These are phyloP conservation scores for Syncephalastrum sp. DNA, from an alignment of 371 early-diverging fungal genomes.

Conservation along the genomic window DNA sequence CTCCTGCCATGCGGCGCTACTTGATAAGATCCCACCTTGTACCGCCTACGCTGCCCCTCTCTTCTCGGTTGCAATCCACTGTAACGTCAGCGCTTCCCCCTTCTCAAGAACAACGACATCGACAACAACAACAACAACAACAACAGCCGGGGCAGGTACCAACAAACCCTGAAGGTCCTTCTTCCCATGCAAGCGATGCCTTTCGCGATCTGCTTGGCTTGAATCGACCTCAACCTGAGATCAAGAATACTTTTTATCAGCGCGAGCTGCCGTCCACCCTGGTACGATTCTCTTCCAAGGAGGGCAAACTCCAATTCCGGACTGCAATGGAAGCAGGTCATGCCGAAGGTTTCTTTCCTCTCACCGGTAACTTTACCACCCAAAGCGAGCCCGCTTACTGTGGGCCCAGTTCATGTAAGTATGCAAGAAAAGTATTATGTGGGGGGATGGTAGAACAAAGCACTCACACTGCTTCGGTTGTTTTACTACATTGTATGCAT, in stretches of 20 bases:
- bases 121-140: too few species aligned
- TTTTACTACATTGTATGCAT: constrained; percentile 27
- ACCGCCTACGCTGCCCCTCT: too few species aligned
- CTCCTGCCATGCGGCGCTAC: too few species aligned
- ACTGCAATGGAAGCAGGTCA: constrained; percentile 72
- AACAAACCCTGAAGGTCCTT: too few species aligned
- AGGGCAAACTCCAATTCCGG: constrained; percentile 79
- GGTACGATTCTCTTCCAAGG: constrained; percentile 74
- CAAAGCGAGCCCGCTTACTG: constrained; percentile 86
- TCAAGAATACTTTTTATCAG: constrained; percentile 72
- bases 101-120: too few species aligned
- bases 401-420: constrained; percentile 57
- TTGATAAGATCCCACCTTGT: too few species aligned
- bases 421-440: too few species aligned
- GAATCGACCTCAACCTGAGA: constrained; percentile 25
- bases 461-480: constrained; percentile 61
- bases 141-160: too few species aligned
- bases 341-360: constrained; percentile 85
- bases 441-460: background rate
- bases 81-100: too few species aligned
- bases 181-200: constrained; percentile 2
- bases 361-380: constrained; percentile 87
- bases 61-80: too few species aligned
- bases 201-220: constrained; percentile 25
- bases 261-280: constrained; percentile 73